phyloP scores from a whole-genome alignment of 208 protist species.

The Leptomonas seymouri region DNA sequence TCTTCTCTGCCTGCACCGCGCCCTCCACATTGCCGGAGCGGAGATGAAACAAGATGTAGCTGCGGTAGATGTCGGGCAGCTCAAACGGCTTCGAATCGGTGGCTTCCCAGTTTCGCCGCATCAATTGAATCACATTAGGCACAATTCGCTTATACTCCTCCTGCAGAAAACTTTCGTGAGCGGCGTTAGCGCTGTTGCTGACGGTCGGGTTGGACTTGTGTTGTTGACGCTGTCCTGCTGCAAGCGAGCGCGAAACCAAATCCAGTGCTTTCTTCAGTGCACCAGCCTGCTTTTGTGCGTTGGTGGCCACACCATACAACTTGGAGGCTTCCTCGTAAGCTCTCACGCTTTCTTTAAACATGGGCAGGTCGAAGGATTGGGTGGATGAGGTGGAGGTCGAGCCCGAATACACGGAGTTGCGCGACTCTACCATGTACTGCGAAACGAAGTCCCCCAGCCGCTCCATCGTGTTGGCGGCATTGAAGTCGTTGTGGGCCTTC shows the following conservation, averaged over 20 bases:
- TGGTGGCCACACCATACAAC: slow-evolving; percentile 31
- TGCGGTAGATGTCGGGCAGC: slow-evolving; percentile 69
- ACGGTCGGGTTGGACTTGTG: slow-evolving; percentile 9
- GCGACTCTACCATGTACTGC: slow-evolving; percentile 21
- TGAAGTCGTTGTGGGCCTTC: slow-evolving; percentile 54
- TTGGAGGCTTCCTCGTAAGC: slow-evolving; percentile 41
- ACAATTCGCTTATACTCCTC: slow-evolving; percentile 36
- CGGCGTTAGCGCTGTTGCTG: slow-evolving; percentile 4
- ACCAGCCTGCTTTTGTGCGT: slow-evolving; percentile 33
- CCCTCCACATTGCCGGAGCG: slow-evolving; percentile 43
- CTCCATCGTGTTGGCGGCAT: slow-evolving; percentile 57
- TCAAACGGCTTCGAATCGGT: slow-evolving; percentile 41
- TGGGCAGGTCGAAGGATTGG: slow-evolving; percentile 7
- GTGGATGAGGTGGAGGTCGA: not conserved
- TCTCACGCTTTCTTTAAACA: slow-evolving; percentile 34
- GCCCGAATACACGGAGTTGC: slow-evolving; percentile 10
- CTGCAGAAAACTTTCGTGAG: slow-evolving; percentile 14
- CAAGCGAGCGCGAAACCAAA: slow-evolving; percentile 16
- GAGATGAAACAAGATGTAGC: slow-evolving; percentile 47
- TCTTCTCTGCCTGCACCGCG: slow-evolving; percentile 49
- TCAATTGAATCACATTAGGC: slow-evolving; percentile 27
- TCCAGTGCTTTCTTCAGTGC: slow-evolving; percentile 43
- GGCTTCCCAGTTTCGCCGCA: slow-evolving; percentile 56
- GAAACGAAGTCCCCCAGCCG: slow-evolving; percentile 38
- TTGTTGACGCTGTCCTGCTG: slow-evolving; percentile 8